Evolutionary conservation across 768 basidiomycete species (phyloP).

Genomic region (Russula foetens): DNA sequence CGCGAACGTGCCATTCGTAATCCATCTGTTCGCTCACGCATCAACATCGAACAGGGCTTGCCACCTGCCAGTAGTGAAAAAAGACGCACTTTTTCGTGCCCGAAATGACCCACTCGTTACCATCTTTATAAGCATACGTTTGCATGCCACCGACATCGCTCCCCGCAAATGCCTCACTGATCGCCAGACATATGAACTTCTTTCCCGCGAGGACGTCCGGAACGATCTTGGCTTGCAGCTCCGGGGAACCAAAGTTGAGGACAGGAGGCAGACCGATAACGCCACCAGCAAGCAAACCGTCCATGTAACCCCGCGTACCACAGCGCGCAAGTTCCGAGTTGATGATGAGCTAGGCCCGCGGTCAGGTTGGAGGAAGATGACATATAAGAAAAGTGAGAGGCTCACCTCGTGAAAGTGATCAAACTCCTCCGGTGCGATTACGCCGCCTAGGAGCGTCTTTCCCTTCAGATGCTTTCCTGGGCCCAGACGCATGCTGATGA

Average conservation of each 20-base stretch:
- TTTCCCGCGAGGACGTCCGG: constrained; percentile 68
- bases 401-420: constrained; percentile 92
- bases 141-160: constrained; percentile 79
- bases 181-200: constrained; percentile 84
- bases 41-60: not conserved
- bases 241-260: constrained; percentile 78
- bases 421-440: constrained; percentile 74
- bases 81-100: constrained; percentile 81
- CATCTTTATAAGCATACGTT: constrained; percentile 81
- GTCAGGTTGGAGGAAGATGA: not conserved
- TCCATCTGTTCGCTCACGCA: constrained; percentile 50
- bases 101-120: constrained; percentile 79
- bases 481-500: constrained; percentile 86
- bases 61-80: not conserved
- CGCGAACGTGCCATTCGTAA: constrained; percentile 79
- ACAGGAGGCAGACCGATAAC: constrained; percentile 89
- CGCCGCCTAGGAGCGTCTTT: constrained; percentile 63
- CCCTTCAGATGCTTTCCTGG: constrained; percentile 86
- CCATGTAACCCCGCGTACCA: constrained; percentile 80
- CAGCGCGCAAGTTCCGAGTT: constrained; percentile 78
- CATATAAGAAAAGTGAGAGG: not conserved
- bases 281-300: constrained; percentile 72
- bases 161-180: constrained; percentile 90
- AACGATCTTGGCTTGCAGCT: constrained; percentile 61
- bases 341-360: constrained; percentile 51